Percentiles rank a stretch among this genome's conserved stretches.
These are phyloP conservation scores for Fusarium subtropicale DNA, from an alignment of 2,329 filamentous ascomycete species.

Conservation along the genomic window DNA sequence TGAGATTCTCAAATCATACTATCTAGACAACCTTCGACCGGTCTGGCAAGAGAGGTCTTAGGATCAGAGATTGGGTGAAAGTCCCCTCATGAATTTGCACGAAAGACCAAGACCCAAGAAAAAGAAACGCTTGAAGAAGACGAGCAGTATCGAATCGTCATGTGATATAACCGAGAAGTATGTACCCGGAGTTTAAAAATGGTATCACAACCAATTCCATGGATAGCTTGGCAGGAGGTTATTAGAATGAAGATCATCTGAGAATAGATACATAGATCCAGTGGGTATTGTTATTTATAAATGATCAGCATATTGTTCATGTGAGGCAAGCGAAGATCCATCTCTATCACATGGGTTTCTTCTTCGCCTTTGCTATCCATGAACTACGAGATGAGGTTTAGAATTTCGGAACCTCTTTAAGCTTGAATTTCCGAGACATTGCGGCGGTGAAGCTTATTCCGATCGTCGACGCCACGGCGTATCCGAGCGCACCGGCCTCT, in stretches of 20 bases:
- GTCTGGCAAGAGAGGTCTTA: rapidly evolving
- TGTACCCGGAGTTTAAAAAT: not conserved
- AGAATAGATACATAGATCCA: not conserved
- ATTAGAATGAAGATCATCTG: not conserved
- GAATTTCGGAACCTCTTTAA: not conserved
- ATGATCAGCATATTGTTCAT: not conserved
- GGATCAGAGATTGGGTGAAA: not conserved
- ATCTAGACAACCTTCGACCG: too few relatives aligned
- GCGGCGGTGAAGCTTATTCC: not conserved
- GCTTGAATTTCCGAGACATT: not conserved
- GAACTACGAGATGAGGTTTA: not conserved
- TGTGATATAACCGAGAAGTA: not conserved
- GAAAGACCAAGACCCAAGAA: not conserved
- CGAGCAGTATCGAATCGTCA: too few relatives aligned
- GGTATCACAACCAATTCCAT: not conserved
- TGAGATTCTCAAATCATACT: too few relatives aligned
- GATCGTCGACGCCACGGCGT: not conserved
- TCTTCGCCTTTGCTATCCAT: not conserved
- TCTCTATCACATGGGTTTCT: not conserved
- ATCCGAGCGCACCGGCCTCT: not conserved
- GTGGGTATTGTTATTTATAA: not conserved
- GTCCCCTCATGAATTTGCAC: not conserved
- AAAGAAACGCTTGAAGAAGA: not conserved
- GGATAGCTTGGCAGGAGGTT: not conserved
- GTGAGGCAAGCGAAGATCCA: not conserved